Percentiles rank a stretch among this genome's conserved stretches.
These are phyloP conservation scores for Citropsis articulata DNA, from an alignment of 345 rosid genomes.

Conservation along the genomic window DNA sequence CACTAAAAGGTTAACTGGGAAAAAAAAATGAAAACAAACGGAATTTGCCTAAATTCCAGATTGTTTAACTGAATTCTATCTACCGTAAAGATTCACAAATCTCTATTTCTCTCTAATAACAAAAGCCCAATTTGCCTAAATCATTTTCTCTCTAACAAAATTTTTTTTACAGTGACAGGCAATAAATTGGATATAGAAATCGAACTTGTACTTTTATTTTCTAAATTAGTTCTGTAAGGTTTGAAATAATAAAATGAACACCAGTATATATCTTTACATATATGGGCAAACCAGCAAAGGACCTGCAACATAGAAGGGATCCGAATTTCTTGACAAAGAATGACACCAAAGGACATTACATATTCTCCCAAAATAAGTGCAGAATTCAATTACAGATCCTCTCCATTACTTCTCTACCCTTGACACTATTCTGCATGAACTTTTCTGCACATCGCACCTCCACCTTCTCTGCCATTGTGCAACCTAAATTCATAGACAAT, in stretches of 20 bases:
- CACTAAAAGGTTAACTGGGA: too few species aligned
- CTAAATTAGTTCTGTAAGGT: background rate
- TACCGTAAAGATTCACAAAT: too few species aligned
- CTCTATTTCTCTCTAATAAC: too few species aligned
- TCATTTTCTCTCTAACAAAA: too few species aligned
- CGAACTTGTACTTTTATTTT: too few species aligned
- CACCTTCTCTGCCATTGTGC: slow-evolving; percentile 93
- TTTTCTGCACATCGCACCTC: slow-evolving; percentile 85
- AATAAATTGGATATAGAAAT: too few species aligned
- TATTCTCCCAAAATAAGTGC: background rate
- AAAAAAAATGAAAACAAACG: too few species aligned
- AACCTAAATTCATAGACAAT: slow-evolving; percentile 31
- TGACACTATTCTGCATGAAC: slow-evolving; percentile 87
- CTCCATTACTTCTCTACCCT: slow-evolving; percentile 97
- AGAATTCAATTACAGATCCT: slow-evolving; percentile 56
- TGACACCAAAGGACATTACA: background rate
- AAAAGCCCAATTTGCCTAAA: too few species aligned
- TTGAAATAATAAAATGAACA: background rate
- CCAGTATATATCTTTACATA: too few species aligned
- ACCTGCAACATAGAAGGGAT: background rate
- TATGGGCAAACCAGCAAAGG: background rate
- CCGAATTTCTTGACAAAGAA: background rate
- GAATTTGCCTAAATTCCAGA: too few species aligned
- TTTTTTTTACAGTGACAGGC: too few species aligned
- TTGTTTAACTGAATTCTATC: too few species aligned